These are phyloP conservation scores for Rhizopus microsporus DNA, from an alignment of 371 early-diverging fungal genomes.

Conservation along the genomic window DNA sequence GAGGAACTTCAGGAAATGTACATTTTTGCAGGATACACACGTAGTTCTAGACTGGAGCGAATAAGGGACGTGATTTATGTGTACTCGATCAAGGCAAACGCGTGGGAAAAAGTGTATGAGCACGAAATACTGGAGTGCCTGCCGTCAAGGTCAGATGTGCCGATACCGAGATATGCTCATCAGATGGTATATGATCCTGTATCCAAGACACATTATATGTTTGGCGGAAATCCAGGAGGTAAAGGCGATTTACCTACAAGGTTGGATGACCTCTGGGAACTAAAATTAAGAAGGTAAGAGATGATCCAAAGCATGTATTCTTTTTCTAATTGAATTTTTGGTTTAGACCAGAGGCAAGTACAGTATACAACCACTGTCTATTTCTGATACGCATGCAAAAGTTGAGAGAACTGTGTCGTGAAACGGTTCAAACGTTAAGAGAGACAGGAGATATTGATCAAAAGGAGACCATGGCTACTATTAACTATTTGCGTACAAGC, in stretches of 20 bases:
- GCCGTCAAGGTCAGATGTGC: background rate
- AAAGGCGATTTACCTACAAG: slow-evolving; percentile 52
- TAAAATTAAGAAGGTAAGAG: slow-evolving; percentile 64
- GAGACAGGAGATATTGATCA: slow-evolving; percentile 5
- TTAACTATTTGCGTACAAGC: slow-evolving; percentile 69
- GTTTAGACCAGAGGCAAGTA: slow-evolving; percentile 60
- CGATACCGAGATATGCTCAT: slow-evolving; percentile 80
- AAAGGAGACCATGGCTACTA: slow-evolving; percentile 51
- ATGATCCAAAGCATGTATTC: background rate
- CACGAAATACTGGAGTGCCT: slow-evolving; percentile 47
- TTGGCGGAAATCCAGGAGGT: slow-evolving; percentile 90
- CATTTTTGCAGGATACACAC: slow-evolving; percentile 66
- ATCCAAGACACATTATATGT: slow-evolving; percentile 69
- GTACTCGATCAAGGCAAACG: slow-evolving; percentile 61
- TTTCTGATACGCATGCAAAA: slow-evolving; percentile 71
- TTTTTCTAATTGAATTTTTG: background rate
- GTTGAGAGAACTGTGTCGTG: slow-evolving; percentile 65
- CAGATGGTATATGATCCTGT: slow-evolving; percentile 77
- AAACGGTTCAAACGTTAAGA: background rate
- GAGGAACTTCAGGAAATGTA: slow-evolving; percentile 75
- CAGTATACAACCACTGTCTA: slow-evolving; percentile 60
- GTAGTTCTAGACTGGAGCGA: slow-evolving; percentile 43
- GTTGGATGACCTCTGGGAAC: slow-evolving; percentile 87
- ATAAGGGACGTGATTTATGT: slow-evolving; percentile 80
- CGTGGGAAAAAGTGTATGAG: slow-evolving; percentile 78